Evolutionary conservation across 352 stramenopile species (phyloP).

Genomic region (Phytopythium kandeliae): DNA sequence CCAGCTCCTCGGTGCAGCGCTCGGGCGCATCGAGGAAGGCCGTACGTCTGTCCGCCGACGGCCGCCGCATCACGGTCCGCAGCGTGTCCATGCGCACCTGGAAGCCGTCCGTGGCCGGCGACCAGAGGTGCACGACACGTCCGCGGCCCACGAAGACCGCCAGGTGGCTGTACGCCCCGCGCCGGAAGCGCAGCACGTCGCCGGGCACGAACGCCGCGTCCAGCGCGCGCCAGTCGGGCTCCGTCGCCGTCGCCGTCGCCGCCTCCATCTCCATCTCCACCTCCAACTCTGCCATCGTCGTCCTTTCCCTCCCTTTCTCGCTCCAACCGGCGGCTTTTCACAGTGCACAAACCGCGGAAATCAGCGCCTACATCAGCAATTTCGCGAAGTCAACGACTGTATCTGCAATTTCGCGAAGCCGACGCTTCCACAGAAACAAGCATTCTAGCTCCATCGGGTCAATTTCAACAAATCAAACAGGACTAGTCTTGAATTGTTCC

Average conservation of each 20-base stretch:
- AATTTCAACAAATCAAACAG: no score
- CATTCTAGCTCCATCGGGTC: no score
- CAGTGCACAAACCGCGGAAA: no score
- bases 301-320: no score
- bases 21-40: conserved; percentile 14
- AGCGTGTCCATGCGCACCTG: conserved; percentile 59
- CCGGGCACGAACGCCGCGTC: conserved; percentile 12
- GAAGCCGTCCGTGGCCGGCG: conserved; percentile 33
- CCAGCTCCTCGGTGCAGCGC: conserved; percentile 36
- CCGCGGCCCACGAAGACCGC: conserved; percentile 41
- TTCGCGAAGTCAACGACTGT: no score
- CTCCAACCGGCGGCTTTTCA: no score
- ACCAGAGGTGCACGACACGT: conserved; percentile 63
- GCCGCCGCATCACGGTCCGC: conserved; percentile 24
- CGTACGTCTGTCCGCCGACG: neutral
- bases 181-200: conserved; percentile 64
- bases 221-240: conserved; percentile 5
- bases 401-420: no score
- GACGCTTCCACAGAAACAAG: no score
- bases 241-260: neutral
- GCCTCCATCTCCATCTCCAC: no score
- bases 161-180: conserved; percentile 57
- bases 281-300: no score
- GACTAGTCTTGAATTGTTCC: no score
- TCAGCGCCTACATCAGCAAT: no score